Percentiles rank a stretch among this genome's conserved stretches.
These are phyloP conservation scores for Dictyostelium intermedium DNA, from an alignment of 78 protist species.

Conservation along the genomic window DNA sequence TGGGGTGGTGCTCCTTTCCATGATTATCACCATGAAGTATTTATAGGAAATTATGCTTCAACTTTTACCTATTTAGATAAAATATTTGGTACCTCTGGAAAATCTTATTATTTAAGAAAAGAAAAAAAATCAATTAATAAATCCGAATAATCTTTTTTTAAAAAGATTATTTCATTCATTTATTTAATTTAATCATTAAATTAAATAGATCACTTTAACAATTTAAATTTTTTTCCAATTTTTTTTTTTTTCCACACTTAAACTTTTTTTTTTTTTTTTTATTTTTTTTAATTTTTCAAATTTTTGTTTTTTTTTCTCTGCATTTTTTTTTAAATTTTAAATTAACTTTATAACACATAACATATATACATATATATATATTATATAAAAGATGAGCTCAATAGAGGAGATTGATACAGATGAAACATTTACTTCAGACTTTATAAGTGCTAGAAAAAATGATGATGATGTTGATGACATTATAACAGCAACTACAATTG, in stretches of 20 bases:
- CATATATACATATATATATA: too few relatives aligned
- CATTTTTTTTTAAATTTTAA: background rate
- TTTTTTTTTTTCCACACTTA: too few relatives aligned
- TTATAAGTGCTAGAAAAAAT: background rate
- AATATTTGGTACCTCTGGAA: constrained; percentile 65
- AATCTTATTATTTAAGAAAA: background rate
- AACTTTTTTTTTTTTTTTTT: too few relatives aligned
- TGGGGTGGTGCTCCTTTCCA: constrained; percentile 86
- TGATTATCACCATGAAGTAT: constrained; percentile 83
- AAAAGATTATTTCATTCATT: background rate
- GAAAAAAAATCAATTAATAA: background rate
- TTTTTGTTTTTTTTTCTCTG: background rate
- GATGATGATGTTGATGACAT: background rate
- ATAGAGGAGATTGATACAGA: background rate
- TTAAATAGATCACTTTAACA: background rate
- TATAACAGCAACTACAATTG: background rate
- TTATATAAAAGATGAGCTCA: background rate
- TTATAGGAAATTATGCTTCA: constrained; percentile 75
- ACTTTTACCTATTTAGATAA: constrained; percentile 68
- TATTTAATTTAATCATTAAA: background rate
- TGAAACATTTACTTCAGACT: background rate
- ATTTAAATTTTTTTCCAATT: too few relatives aligned
- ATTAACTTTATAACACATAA: too few relatives aligned
- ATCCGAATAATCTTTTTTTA: background rate
- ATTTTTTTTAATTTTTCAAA: background rate